phyloP scores from a whole-genome alignment of 257 asterid species.

The Penstemon davidsonii region DNA sequence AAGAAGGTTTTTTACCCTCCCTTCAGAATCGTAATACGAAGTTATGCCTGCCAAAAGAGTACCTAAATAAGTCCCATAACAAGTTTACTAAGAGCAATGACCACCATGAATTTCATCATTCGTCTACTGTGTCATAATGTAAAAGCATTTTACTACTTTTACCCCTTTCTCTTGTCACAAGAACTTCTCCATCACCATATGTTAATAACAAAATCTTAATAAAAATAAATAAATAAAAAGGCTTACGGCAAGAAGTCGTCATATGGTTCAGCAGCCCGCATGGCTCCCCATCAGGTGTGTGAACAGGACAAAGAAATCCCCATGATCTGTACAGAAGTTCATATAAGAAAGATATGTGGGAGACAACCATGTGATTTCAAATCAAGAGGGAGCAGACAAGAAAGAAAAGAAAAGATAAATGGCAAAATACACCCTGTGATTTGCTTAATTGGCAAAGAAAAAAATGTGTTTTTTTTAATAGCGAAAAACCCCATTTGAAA shows the following conservation, averaged over 20 bases:
- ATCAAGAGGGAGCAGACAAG: not conserved
- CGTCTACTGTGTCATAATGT: not conserved
- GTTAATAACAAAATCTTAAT: not conserved
- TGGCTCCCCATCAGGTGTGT: constrained; percentile 99
- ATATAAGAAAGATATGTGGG: constrained; percentile 4
- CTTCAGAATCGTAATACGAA: constrained; percentile 71
- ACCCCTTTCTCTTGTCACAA: constrained; percentile 9
- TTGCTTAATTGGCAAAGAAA: too few species aligned
- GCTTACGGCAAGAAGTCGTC: constrained; percentile 94
- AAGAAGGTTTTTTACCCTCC: constrained; percentile 68
- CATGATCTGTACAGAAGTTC: constrained; percentile 61
- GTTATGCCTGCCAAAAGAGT: constrained; percentile 67
- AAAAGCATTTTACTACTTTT: not conserved
- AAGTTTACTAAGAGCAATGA: constrained; percentile 4
- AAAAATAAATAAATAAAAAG: constrained; percentile 19
- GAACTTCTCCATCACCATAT: constrained; percentile 14
- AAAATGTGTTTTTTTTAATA: too few species aligned
- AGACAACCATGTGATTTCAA: constrained; percentile 14
- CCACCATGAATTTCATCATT: not conserved
- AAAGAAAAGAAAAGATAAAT: constrained; percentile 13
- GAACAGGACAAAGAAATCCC: constrained; percentile 99
- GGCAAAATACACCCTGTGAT: too few species aligned
- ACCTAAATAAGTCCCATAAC: not conserved
- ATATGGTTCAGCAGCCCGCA: constrained; percentile 95
- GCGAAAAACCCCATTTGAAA: too few species aligned